Conservation (phyloP, 495 filamentous ascomycete species). For the Thermothielavioides terrestris region DNA sequence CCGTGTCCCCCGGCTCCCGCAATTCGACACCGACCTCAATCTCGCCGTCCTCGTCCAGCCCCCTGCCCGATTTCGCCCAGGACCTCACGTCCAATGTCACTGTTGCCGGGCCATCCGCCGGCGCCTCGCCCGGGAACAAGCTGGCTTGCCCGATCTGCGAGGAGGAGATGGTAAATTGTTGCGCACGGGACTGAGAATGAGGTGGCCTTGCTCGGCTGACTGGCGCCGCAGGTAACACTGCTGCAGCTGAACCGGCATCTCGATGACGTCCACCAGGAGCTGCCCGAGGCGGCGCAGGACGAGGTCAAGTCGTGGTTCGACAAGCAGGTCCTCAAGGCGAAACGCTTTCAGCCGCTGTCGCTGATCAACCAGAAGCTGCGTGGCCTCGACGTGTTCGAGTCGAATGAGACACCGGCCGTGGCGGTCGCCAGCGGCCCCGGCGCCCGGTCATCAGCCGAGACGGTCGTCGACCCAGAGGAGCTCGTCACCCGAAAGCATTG, state of each 20-base stretch:
- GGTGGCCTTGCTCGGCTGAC: not conserved
- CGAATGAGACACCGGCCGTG: conserved; percentile 56
- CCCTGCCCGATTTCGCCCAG: conserved; percentile 33
- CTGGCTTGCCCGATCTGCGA: conserved; percentile 92
- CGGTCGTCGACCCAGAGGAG: conserved; percentile 73
- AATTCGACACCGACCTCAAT: conserved; percentile 24
- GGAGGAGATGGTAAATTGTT: conserved; percentile 70
- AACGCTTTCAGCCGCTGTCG: conserved; percentile 87
- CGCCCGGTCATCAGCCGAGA: conserved; percentile 26
- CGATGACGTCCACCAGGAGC: conserved; percentile 85
- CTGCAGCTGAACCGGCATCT: conserved; percentile 92
- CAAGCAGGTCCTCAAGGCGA: conserved; percentile 90
- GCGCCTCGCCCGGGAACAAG: conserved; percentile 34
- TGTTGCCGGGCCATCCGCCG: conserved; percentile 36
- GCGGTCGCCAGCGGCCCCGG: conserved; percentile 17
- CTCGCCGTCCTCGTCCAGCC: conserved; percentile 32
- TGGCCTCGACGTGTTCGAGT: conserved; percentile 94
- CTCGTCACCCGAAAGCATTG: conserved; percentile 81
- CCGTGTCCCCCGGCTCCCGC: conserved; percentile 38
- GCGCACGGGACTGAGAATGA: not conserved
- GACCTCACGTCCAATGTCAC: conserved; percentile 42
- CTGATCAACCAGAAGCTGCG: conserved; percentile 85
- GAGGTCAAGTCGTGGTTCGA: conserved; percentile 99
- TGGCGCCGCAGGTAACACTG: conserved; percentile 60
- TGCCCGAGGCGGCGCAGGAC: conserved; percentile 89